Base-by-base conservation (phyloP, 2,329 filamentous ascomycete genomes). In the Teratosphaeria viscida region DNA sequence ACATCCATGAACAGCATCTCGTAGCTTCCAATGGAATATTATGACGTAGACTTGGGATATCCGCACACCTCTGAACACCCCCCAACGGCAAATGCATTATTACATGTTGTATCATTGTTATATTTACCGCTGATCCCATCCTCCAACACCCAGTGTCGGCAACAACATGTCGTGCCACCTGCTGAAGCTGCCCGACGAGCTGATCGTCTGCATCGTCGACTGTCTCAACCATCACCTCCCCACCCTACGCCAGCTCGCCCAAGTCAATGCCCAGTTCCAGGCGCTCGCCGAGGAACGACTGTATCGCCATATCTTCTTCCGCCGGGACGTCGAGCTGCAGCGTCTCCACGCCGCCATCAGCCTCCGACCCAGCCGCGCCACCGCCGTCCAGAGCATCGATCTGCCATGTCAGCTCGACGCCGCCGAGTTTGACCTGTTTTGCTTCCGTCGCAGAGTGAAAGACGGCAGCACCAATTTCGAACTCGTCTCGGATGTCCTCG, bases 221-320 rank as follows among this genome's bases (percentile, higher is more conserved):
- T 49, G 43, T 10, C 47, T 54, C 14, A 35, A 43, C 27, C 23
- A 54, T 12, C 32, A 57, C 5, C 10, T 6, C 23, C 23, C 3
- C 6, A 1, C 59, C 14, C 55, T 60, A 8, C 43, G 35, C 5
- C 26, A 26, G 12, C 55, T 60, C 11, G 49, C 53, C 2, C 32
- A 16, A 8, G 55, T 55, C 5, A 34, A 35, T 27, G 35, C 32
- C 7, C 49, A 29, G 16, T 39, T 60, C 49, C 59, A 60, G 37
- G 52, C 55, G n/a, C 43, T 60, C 37, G 52, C 49, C n/a, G 59
- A 60, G 39, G 54, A 55, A 23, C 34, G 47, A 5, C 47, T 60
- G 2, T 60, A 60, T 26, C 55, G 59, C n/a, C n/a, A 35, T 11
- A 49, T 60, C 55, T 60, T 60, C 55, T 54, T 57, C 16, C 43